Conservation (phyloP, 2,329 filamentous ascomycete species). For the Diaporthe ilicicola region DNA sequence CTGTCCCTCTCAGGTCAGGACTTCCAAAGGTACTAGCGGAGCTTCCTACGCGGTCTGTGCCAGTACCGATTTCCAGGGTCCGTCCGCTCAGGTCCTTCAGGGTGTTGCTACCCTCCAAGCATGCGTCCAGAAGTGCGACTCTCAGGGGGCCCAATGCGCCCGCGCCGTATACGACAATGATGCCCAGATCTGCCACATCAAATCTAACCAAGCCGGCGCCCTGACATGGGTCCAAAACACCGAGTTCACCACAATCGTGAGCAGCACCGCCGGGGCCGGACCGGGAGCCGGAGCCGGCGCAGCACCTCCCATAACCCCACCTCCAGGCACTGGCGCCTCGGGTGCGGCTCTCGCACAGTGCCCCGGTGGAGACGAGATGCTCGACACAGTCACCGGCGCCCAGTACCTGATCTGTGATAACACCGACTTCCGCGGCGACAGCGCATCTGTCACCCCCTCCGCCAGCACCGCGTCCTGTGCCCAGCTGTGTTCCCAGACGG, state of each 20-base stretch:
- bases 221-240: slow-evolving; percentile 12
- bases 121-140: slow-evolving; percentile 12
- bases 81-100: background rate
- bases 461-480: slow-evolving; percentile 11
- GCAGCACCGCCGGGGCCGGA: background rate
- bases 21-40: background rate
- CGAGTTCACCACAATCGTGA: slow-evolving; percentile 1
- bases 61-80: background rate
- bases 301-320: background rate
- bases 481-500: slow-evolving; percentile 1
- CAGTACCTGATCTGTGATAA: slow-evolving; percentile 3
- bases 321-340: background rate
- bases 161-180: slow-evolving; percentile 13
- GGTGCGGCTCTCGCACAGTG: slow-evolving; percentile 9
- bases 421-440: slow-evolving; percentile 3
- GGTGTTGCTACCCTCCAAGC: background rate
- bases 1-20: background rate
- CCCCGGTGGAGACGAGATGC: background rate
- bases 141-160: background rate
- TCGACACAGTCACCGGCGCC: background rate
- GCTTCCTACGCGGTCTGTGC: background rate
- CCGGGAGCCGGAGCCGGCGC: background rate
- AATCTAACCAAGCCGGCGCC: slow-evolving; percentile 6
- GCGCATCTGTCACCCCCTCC: background rate
- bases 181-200: slow-evolving; percentile 7